A percentile compares a stretch with the other conserved stretches of the same genome.
These are phyloP conservation scores for Boletus speciosus DNA, from an alignment of 768 basidiomycete genomes.

Conservation along the genomic window DNA sequence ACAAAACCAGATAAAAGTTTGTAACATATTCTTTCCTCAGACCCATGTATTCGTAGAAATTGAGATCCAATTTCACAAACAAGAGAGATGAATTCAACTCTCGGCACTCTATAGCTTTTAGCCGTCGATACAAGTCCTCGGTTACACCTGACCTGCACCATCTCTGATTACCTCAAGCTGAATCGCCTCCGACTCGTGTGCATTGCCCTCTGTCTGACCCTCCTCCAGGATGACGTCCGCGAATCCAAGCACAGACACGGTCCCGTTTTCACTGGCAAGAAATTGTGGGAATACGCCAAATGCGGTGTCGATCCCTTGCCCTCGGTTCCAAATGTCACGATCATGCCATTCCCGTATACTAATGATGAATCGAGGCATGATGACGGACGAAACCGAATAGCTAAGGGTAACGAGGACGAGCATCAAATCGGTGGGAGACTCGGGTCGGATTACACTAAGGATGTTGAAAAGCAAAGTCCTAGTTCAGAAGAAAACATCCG, in stretches of 20 bases:
- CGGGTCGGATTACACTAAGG: not conserved
- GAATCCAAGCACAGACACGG: not conserved
- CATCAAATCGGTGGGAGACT: not conserved
- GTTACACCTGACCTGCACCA: not conserved
- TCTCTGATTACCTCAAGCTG: not conserved
- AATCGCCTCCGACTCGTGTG: not conserved
- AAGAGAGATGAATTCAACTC: too few relatives aligned
- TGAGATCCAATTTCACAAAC: too few relatives aligned
- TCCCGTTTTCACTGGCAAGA: not conserved
- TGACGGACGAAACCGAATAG: not conserved
- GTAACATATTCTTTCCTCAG: too few relatives aligned
- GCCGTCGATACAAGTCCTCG: not conserved
- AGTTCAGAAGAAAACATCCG: not conserved
- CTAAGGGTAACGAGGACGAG: not conserved
- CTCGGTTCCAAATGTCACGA: not conserved
- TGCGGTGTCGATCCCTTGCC: constrained; percentile 11
- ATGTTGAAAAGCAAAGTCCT: constrained; percentile 9
- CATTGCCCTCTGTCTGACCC: not conserved
- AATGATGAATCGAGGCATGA: constrained; percentile 17
- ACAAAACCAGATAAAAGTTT: too few relatives aligned
- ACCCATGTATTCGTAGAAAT: too few relatives aligned
- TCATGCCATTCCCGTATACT: constrained; percentile 8
- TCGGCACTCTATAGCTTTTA: not conserved
- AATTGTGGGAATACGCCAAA: not conserved
- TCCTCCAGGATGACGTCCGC: not conserved